Evolutionary conservation across 495 filamentous ascomycete species (phyloP).

Genomic region (Daldinia bambusicola): DNA sequence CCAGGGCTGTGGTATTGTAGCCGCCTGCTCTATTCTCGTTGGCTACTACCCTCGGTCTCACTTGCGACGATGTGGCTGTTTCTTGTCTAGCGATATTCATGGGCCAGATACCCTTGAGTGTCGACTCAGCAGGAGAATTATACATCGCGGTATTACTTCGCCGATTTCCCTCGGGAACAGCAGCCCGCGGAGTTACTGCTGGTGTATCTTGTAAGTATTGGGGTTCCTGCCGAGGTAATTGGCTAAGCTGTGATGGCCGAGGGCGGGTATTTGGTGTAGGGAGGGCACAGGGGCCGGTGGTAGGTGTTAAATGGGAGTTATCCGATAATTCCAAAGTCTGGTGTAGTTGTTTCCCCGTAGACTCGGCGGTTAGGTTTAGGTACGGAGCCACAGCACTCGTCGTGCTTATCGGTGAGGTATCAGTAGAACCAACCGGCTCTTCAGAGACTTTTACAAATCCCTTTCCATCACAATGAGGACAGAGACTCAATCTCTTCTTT

Average conservation of each 20-base stretch:
- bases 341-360: background rate
- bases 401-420: background rate
- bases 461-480: slow-evolving; percentile 5
- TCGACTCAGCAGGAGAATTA: background rate
- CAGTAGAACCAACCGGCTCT: background rate
- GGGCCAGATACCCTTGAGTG: background rate
- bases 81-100: background rate
- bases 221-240: background rate
- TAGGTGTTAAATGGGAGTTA: background rate
- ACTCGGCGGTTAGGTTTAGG: background rate
- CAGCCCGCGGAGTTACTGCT: background rate
- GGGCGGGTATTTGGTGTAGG: background rate
- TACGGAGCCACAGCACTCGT: background rate
- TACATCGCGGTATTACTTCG: background rate
- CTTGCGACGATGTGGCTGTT: background rate
- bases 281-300: background rate
- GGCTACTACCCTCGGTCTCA: background rate
- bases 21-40: background rate
- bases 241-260: background rate
- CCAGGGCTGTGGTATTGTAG: background rate
- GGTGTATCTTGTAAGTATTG: background rate
- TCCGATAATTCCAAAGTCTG: background rate
- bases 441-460: background rate
- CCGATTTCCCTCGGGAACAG: background rate
- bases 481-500: background rate